A percentile compares a stretch with the other conserved stretches of the same genome.
These are phyloP conservation scores for Euryodendron excelsum DNA, from an alignment of 148 eudicot genomes.

Conservation along the genomic window DNA sequence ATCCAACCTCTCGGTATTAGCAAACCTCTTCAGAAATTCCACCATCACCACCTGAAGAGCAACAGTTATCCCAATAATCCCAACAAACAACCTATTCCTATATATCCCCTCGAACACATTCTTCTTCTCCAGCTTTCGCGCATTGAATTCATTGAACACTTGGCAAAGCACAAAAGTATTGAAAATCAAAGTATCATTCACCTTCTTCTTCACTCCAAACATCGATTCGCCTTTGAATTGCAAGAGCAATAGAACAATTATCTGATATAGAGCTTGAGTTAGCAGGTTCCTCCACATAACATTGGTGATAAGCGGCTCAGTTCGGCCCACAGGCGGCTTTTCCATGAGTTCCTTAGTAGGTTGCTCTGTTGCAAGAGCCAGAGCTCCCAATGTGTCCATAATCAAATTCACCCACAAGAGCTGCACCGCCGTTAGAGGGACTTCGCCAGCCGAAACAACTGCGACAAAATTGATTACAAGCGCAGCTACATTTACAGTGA, in stretches of 20 bases:
- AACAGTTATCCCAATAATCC: slow-evolving; percentile 10
- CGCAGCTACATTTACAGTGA: slow-evolving; percentile 18
- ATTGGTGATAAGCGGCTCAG: slow-evolving; percentile 15
- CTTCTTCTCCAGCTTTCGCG: slow-evolving; percentile 27
- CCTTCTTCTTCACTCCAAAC: background rate
- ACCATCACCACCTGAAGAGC: slow-evolving; percentile 28
- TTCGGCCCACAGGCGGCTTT: slow-evolving; percentile 16
- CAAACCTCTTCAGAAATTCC: slow-evolving; percentile 26
- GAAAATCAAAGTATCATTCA: slow-evolving; percentile 18
- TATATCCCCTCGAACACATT: slow-evolving; percentile 19
- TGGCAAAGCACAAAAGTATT: slow-evolving; percentile 21
- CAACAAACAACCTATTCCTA: slow-evolving; percentile 16
- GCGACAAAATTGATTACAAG: slow-evolving; percentile 15
- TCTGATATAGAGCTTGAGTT: slow-evolving; percentile 19
- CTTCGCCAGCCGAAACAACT: slow-evolving; percentile 16
- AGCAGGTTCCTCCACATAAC: slow-evolving; percentile 26
- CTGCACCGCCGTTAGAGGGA: slow-evolving; percentile 17
- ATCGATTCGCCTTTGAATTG: slow-evolving; percentile 20
- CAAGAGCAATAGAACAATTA: slow-evolving; percentile 3
- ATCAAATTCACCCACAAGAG: slow-evolving; percentile 21
- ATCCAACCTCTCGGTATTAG: slow-evolving; percentile 17
- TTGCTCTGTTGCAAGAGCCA: slow-evolving; percentile 19
- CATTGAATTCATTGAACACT: slow-evolving; percentile 16
- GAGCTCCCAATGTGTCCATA: slow-evolving; percentile 24
- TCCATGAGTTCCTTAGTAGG: slow-evolving; percentile 22